Evolutionary conservation across 768 basidiomycete species (phyloP).

Genomic region (Calocybe gangraenosa): DNA sequence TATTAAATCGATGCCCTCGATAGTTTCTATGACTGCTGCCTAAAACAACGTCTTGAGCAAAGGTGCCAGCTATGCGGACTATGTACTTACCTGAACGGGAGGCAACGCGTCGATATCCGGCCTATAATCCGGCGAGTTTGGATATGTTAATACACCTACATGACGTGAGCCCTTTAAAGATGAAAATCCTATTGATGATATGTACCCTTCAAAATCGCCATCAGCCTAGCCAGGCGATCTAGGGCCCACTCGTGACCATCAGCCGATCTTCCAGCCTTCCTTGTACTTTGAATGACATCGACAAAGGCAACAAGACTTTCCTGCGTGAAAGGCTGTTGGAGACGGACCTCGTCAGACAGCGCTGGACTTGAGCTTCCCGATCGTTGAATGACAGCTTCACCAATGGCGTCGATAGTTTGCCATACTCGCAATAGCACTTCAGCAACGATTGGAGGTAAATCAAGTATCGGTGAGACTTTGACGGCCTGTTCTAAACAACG

Average conservation of each 20-base stretch:
- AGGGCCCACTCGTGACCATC: conserved; percentile 63
- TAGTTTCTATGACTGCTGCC: conserved; percentile 67
- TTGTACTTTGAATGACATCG: conserved; percentile 60
- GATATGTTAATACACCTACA: conserved; percentile 73
- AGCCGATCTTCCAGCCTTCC: conserved; percentile 43
- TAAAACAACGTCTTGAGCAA: conserved; percentile 26
- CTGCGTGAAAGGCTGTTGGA: conserved; percentile 62
- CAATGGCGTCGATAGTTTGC: conserved; percentile 65
- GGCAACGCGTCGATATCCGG: conserved; percentile 82
- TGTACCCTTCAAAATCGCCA: conserved; percentile 74
- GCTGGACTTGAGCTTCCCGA: conserved; percentile 18
- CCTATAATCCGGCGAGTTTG: conserved; percentile 79
- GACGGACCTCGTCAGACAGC: conserved; percentile 14
- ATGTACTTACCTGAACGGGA: conserved; percentile 62
- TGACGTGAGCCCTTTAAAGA: conserved; percentile 1
- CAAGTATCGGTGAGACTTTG: conserved; percentile 47
- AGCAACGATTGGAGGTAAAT: conserved; percentile 37
- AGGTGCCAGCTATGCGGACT: not conserved
- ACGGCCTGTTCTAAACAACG: conserved; percentile 80
- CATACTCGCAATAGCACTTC: conserved; percentile 62
- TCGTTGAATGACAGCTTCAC: conserved; percentile 40
- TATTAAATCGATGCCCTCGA: conserved; percentile 64
- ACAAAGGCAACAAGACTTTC: conserved; percentile 83
- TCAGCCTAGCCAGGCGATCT: conserved; percentile 59
- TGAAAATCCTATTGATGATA: not conserved